phyloP scores from a whole-genome alignment of 2,329 filamentous ascomycete species.

The Exserohilum rostratum region DNA sequence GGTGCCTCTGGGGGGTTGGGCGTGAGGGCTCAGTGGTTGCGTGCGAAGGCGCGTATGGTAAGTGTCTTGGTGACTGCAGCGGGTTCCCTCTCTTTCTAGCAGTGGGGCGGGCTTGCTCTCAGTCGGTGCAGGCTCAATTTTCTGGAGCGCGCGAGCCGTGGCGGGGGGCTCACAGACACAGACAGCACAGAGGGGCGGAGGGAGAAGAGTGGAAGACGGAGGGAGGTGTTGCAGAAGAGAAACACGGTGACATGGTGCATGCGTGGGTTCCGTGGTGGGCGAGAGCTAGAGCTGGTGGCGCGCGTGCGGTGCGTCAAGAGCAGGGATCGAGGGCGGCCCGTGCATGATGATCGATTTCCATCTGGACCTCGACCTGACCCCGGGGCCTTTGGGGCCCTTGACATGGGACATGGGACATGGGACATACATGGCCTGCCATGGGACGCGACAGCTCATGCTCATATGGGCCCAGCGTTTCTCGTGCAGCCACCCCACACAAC shows the following conservation, averaged over 20 bases:
- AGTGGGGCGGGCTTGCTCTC: too few species aligned
- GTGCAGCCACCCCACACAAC: slow-evolving; percentile 7
- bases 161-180: too few species aligned
- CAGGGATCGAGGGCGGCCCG: slow-evolving; percentile 1
- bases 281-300: slow-evolving; percentile 15
- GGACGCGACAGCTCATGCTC: slow-evolving; percentile 9
- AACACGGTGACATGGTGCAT: slow-evolving; percentile 19
- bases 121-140: too few species aligned
- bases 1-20: too few species aligned
- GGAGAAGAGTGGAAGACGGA: slow-evolving; percentile 5
- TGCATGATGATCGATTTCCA: slow-evolving; percentile 12
- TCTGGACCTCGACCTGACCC: slow-evolving; percentile 6
- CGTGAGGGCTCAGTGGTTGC: too few species aligned
- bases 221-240: slow-evolving; percentile 12
- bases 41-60: too few species aligned
- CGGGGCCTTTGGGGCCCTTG: background rate
- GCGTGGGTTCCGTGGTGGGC: slow-evolving; percentile 8
- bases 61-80: too few species aligned
- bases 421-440: background rate
- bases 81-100: too few species aligned
- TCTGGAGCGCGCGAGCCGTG: background rate
- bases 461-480: background rate
- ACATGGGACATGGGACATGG: too few species aligned
- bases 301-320: slow-evolving; percentile 7
- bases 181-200: background rate